phyloP scores from a whole-genome alignment of 148 eudicot genomes.

The Fallopia convolvulus region DNA sequence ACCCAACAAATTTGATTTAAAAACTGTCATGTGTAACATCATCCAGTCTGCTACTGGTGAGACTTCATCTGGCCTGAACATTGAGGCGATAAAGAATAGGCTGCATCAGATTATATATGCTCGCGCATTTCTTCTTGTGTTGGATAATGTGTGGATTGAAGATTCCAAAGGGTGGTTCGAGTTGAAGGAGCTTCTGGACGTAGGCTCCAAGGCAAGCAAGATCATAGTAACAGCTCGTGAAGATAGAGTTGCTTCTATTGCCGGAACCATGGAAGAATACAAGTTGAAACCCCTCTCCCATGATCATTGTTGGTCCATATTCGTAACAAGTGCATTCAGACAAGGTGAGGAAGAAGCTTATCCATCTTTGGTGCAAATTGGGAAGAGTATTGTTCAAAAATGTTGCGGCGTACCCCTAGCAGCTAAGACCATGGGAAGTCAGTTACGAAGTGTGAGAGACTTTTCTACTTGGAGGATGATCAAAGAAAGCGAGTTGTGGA shows the following conservation, averaged over 20 bases:
- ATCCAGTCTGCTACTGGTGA: neutral
- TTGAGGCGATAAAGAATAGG: neutral
- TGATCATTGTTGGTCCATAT: conserved; percentile 10
- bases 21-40: neutral
- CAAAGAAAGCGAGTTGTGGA: neutral
- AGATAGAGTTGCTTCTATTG: neutral
- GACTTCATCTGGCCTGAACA: neutral
- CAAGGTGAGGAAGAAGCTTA: neutral
- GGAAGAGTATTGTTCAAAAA: conserved; percentile 13
- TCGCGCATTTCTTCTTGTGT: neutral
- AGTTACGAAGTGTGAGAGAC: conserved; percentile 10
- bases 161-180: neutral
- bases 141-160: neutral
- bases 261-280: neutral
- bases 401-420: conserved; percentile 23
- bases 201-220: conserved; percentile 14
- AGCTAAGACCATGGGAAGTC: conserved; percentile 18
- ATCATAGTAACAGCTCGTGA: conserved; percentile 24
- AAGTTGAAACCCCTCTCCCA: conserved; percentile 13
- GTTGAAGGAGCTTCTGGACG: neutral
- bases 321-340: conserved; percentile 12
- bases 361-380: conserved; percentile 12
- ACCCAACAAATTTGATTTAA: neutral
- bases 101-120: neutral
- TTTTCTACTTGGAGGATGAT: conserved; percentile 9